Base-by-base conservation (phyloP, 2,329 filamentous ascomycete genomes). In the Colletotrichum euphorbiae region DNA sequence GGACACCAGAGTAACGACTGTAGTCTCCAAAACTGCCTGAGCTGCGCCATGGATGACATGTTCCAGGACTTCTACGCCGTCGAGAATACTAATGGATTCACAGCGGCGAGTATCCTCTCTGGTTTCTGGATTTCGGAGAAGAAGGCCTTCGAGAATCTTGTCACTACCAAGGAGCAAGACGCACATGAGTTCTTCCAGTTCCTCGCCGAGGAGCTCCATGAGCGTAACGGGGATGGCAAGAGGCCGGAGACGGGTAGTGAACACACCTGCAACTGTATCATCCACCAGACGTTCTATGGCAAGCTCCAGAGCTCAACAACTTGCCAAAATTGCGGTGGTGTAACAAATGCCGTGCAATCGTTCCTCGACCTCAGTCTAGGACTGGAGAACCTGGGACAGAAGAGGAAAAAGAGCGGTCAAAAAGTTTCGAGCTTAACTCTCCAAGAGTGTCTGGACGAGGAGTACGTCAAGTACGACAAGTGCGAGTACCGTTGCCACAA, bases 141-240 rank as follows among this genome's bases (percentile, higher is more conserved):
- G 81, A 89, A 86, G 77, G 86, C 87, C 0, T 91, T 90, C 69
- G 87, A 93, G 79, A 90, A 91, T 69, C 84, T 94, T 21, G 93
- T 95, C 2, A 96, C 94, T 11, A 97, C 97, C 74, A 93, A 94
- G 74, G 95, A 98, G 79, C 95, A 98, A 81, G 95, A 98, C 76
- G 95, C 95, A 0, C 95, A 98, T 76, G 95, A 98, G 77, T 98
- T 97, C 80, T 97, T 98, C 78, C 94, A 97, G 77, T 98, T 97
- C 75, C 87, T 98, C 38, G 91, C 97, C 40, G 95, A 98, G 80
- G 93, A 96, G 74, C 85, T 99, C 15, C 95, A 98, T 76, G 89
- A 92, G 75, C 87, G 93, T 45, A 96, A 94, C 73, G 90, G 90
- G 13, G 90, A 92, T 71, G 86, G 87, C 43, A 90, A 89, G 75